Conservation (phyloP, 2,329 filamentous ascomycete species). For the Beauveria rudraprayagi region DNA sequence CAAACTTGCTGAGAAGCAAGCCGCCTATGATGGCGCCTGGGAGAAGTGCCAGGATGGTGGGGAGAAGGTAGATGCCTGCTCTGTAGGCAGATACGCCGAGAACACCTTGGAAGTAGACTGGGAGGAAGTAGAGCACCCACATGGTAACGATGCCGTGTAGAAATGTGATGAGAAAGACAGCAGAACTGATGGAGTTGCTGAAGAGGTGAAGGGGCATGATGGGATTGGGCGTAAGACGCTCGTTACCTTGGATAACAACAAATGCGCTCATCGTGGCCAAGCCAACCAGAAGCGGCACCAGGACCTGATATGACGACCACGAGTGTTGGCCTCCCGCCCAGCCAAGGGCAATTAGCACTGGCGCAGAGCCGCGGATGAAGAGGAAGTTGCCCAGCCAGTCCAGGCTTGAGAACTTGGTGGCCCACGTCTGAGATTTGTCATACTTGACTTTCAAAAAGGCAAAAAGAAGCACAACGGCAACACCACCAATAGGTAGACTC, state of each 20-base stretch:
- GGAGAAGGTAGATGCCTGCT: slow-evolving; percentile 26
- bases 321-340: slow-evolving; percentile 44
- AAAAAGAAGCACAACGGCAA: slow-evolving; percentile 15
- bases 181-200: slow-evolving; percentile 29
- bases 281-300: slow-evolving; percentile 40
- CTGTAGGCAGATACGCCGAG: slow-evolving; percentile 23
- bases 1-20: slow-evolving; percentile 22
- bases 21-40: slow-evolving; percentile 20
- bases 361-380: slow-evolving; percentile 27
- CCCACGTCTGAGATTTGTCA: slow-evolving; percentile 12
- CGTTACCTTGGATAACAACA: slow-evolving; percentile 23
- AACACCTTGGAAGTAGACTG: slow-evolving; percentile 41
- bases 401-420: slow-evolving; percentile 18
- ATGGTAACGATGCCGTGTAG: slow-evolving; percentile 21
- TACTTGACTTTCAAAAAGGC: slow-evolving; percentile 19
- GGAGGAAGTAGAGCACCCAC: slow-evolving; percentile 33
- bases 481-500: slow-evolving; percentile 25
- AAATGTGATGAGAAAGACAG: slow-evolving; percentile 16
- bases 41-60: slow-evolving; percentile 20
- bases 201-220: slow-evolving; percentile 39
- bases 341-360: slow-evolving; percentile 41
- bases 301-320: slow-evolving; percentile 39
- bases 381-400: slow-evolving; percentile 35
- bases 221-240: slow-evolving; percentile 19
- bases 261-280: slow-evolving; percentile 29